Evolutionary conservation across 805 yeast species (phyloP).

Genomic region (Yarrowia osloensis): DNA sequence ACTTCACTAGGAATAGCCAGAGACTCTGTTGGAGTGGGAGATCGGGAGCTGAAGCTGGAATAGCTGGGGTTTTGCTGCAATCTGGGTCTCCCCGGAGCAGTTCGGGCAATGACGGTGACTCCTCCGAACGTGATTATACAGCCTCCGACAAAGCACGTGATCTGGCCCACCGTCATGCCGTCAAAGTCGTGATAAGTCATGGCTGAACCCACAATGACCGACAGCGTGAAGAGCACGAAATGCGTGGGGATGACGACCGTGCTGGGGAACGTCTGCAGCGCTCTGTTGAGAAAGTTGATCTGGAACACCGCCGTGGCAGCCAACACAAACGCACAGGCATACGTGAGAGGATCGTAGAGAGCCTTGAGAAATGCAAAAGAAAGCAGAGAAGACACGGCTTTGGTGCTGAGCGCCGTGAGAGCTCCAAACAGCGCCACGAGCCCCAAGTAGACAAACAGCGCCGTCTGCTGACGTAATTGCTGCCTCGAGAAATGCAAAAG

Average conservation of each 20-base stretch:
- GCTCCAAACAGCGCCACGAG: slow-evolving; percentile 52
- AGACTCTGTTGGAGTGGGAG: background rate
- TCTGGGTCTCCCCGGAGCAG: slow-evolving; percentile 2
- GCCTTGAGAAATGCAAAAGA: slow-evolving; percentile 36
- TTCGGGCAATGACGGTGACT: slow-evolving; percentile 6
- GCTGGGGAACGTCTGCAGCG: slow-evolving; percentile 47
- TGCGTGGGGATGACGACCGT: slow-evolving; percentile 55
- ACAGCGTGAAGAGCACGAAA: slow-evolving; percentile 51
- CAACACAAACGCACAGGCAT: slow-evolving; percentile 35
- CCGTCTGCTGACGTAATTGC: slow-evolving; percentile 12
- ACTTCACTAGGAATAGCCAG: slow-evolving; percentile 17
- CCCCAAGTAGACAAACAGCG: slow-evolving; percentile 33
- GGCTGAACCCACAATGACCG: slow-evolving; percentile 49
- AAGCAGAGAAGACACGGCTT: slow-evolving; percentile 45
- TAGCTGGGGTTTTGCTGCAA: slow-evolving; percentile 7
- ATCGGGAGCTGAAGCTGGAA: background rate
- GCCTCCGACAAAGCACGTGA: slow-evolving; percentile 5
- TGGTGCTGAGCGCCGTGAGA: slow-evolving; percentile 51
- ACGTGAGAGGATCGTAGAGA: slow-evolving; percentile 41
- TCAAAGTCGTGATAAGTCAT: slow-evolving; percentile 48
- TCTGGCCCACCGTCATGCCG: slow-evolving; percentile 3
- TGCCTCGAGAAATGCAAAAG: background rate
- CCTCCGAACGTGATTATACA: slow-evolving; percentile 15
- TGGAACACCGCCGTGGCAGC: slow-evolving; percentile 48
- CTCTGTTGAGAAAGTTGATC: slow-evolving; percentile 45